Conservation (phyloP, 2,329 filamentous ascomycete species). For the Torrubiella hemipterigena region DNA sequence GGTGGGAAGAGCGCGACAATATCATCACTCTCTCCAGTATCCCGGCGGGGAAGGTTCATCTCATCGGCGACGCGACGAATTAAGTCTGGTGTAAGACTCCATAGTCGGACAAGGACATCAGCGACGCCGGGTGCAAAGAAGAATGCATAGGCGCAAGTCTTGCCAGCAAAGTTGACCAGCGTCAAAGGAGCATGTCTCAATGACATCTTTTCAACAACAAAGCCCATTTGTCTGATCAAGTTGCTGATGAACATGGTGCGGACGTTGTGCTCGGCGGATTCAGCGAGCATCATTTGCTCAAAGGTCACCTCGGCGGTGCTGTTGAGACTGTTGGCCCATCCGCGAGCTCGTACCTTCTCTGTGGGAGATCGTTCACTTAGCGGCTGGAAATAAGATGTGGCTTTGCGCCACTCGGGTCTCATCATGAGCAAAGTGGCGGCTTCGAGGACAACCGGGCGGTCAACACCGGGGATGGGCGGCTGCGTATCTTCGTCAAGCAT, state of each 20-base stretch:
- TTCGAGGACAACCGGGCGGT: conserved; percentile 70
- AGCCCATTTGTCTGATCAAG: conserved; percentile 68
- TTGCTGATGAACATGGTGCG: conserved; percentile 79
- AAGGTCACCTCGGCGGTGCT: conserved; percentile 59
- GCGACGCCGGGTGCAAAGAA: conserved; percentile 83
- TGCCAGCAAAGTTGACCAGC: conserved; percentile 76
- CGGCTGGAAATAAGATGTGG: conserved; percentile 55
- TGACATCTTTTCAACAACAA: conserved; percentile 84
- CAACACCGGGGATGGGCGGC: conserved; percentile 71
- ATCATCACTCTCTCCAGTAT: conserved; percentile 46
- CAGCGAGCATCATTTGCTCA: conserved; percentile 37
- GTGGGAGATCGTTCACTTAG: conserved; percentile 41
- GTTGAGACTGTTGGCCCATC: conserved; percentile 37
- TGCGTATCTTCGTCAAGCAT: conserved; percentile 58
- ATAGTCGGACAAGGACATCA: conserved; percentile 71
- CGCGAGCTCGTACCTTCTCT: conserved; percentile 31
- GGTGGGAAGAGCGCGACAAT: conserved; percentile 61
- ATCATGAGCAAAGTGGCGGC: conserved; percentile 74
- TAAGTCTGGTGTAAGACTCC: conserved; percentile 57
- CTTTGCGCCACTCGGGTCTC: conserved; percentile 73
- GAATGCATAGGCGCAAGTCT: conserved; percentile 85
- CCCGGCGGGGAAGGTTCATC: conserved; percentile 49
- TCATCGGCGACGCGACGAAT: conserved; percentile 62
- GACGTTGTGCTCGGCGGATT: conserved; percentile 78
- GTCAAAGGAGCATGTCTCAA: conserved; percentile 54